Conservation (phyloP, 2,329 filamentous ascomycete species). For the Hypomyces perniciosus region DNA sequence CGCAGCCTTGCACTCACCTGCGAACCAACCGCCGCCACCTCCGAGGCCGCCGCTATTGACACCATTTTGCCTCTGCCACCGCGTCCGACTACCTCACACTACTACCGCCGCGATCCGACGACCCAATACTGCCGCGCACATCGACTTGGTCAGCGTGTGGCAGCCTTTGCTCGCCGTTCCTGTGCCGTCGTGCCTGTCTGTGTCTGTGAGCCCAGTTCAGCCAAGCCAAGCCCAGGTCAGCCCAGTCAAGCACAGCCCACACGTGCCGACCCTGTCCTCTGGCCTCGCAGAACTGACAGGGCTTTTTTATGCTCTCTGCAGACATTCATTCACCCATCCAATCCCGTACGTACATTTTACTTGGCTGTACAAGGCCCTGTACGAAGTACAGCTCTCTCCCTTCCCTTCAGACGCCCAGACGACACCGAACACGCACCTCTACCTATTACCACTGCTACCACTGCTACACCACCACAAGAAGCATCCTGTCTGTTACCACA, state of each 20-base stretch:
- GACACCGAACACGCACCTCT: not conserved
- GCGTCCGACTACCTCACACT: not conserved
- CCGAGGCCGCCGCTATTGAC: too few relatives aligned
- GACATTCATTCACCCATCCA: not conserved
- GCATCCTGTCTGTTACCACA: too few relatives aligned
- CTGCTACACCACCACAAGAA: too few relatives aligned
- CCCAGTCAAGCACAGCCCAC: slow-evolving; percentile 14
- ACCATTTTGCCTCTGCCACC: too few relatives aligned
- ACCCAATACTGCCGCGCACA: not conserved
- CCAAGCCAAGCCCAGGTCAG: slow-evolving; percentile 9
- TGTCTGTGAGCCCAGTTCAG: slow-evolving; percentile 9
- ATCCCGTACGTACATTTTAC: not conserved
- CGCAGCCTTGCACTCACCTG: not conserved
- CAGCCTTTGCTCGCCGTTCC: not conserved
- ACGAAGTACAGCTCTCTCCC: not conserved
- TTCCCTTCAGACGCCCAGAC: not conserved
- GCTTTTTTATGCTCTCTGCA: not conserved
- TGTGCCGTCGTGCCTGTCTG: slow-evolving; percentile 11
- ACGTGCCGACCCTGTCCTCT: not conserved
- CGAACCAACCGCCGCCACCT: not conserved
- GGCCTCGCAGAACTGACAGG: not conserved
- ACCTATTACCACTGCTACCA: too few relatives aligned
- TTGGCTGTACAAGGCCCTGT: not conserved
- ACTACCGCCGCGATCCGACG: not conserved
- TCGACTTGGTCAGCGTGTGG: not conserved